A percentile compares a stretch with the other conserved stretches of the same genome.
Conservation (phyloP, 306 rosid species). For the Vigna unguiculata region DNA sequence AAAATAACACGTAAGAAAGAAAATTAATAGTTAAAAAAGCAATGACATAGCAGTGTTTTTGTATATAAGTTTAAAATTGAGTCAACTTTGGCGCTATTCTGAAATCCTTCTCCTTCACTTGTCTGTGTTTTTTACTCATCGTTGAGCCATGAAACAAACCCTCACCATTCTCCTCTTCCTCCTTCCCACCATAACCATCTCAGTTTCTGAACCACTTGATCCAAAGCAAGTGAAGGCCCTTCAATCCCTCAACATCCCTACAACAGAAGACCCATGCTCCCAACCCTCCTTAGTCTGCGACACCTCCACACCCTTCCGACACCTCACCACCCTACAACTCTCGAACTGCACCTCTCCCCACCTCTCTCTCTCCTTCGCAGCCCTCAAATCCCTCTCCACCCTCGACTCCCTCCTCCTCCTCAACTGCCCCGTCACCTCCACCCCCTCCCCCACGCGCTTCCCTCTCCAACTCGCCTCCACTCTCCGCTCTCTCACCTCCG, state of each 20-base stretch:
- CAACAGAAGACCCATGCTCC: constrained; percentile 68
- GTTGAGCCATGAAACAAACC: not conserved
- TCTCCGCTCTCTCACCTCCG: constrained; percentile 73
- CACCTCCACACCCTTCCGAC: constrained; percentile 78
- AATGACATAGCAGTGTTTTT: no score
- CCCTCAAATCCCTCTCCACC: constrained; percentile 86
- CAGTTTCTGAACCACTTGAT: constrained; percentile 52
- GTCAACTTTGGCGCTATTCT: no score
- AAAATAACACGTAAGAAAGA: not conserved
- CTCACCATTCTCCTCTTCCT: not conserved
- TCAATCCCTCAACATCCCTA: constrained; percentile 82
- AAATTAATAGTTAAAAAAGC: no score
- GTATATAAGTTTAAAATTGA: no score
- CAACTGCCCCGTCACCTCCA: constrained; percentile 66
- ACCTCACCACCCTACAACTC: constrained; percentile 69
- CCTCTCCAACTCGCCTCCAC: constrained; percentile 71
- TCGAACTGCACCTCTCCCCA: constrained; percentile 65
- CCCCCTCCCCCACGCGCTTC: constrained; percentile 55
- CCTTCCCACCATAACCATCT: not conserved
- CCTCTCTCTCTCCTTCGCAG: constrained; percentile 68
- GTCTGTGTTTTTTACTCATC: no score
- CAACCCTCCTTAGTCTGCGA: constrained; percentile 66
- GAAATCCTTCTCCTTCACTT: no score
- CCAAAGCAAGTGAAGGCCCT: constrained; percentile 78
- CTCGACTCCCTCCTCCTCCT: constrained; percentile 70